Evolutionary conservation across 2,329 filamentous ascomycete genomes (phyloP).

Genomic region (Thelonectria rubi): DNA sequence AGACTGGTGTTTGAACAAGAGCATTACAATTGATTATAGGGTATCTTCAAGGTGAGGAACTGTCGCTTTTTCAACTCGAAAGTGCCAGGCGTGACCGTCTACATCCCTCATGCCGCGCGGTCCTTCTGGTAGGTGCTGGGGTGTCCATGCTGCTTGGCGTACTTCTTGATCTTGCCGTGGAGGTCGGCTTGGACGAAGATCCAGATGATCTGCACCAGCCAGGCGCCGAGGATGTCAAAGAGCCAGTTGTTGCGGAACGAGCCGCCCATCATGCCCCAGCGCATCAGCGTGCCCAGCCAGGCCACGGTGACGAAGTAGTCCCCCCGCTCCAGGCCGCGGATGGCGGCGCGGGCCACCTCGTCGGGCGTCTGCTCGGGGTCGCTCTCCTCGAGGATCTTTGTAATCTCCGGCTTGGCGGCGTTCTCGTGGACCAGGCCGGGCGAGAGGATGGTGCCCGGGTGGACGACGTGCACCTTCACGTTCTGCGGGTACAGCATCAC

Average conservation of each 20-base stretch:
- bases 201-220: slow-evolving; percentile 64
- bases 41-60: slow-evolving; percentile 23
- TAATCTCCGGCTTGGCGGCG: slow-evolving; percentile 80
- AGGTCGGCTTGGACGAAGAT: slow-evolving; percentile 66
- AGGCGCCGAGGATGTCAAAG: slow-evolving; percentile 65
- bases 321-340: slow-evolving; percentile 81
- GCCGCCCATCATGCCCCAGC: slow-evolving; percentile 66
- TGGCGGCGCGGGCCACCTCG: slow-evolving; percentile 74
- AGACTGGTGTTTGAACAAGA: slow-evolving; percentile 20
- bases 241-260: slow-evolving; percentile 67
- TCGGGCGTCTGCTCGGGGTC: slow-evolving; percentile 84
- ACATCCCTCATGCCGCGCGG: slow-evolving; percentile 12
- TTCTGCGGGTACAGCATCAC: slow-evolving; percentile 85
- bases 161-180: slow-evolving; percentile 65
- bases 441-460: slow-evolving; percentile 83
- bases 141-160: slow-evolving; percentile 66
- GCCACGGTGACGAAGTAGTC: slow-evolving; percentile 82
- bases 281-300: slow-evolving; percentile 76
- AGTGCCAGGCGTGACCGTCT: neutral
- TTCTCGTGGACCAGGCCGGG: slow-evolving; percentile 82
- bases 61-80: slow-evolving; percentile 1
- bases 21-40: slow-evolving; percentile 31
- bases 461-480: slow-evolving; percentile 83
- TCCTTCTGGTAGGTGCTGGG: slow-evolving; percentile 58
- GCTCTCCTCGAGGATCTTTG: slow-evolving; percentile 79